Percentiles rank a stretch among this genome's conserved stretches.
These are phyloP conservation scores for Porogramme epimiltina DNA, from an alignment of 1,284 basidiomycete genomes.

Conservation along the genomic window DNA sequence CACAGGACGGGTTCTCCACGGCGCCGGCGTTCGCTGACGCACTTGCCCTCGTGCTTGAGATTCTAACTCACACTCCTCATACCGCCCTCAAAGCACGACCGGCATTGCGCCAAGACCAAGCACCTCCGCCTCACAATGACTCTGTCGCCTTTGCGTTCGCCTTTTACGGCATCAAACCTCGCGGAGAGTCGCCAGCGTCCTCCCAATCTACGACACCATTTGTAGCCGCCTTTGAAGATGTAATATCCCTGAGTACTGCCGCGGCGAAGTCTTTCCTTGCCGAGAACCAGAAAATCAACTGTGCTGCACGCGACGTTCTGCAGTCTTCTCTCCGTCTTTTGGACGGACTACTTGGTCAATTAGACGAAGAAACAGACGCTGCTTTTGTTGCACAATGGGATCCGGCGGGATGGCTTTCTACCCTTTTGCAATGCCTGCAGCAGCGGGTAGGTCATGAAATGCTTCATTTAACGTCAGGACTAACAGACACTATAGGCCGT, in stretches of 20 bases:
- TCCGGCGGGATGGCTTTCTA: conserved; percentile 55
- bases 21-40: conserved; percentile 43
- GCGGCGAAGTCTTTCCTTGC: conserved; percentile 44
- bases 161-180: conserved; percentile 55
- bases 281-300: conserved; percentile 24
- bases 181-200: conserved; percentile 8
- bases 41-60: conserved; percentile 54
- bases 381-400: conserved; percentile 52
- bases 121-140: conserved; percentile 33
- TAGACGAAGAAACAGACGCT: conserved; percentile 34
- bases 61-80: conserved; percentile 54
- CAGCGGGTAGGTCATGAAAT: conserved; percentile 44
- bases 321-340: conserved; percentile 52
- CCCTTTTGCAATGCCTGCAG: conserved; percentile 51
- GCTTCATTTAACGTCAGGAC: too few species aligned
- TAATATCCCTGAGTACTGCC: conserved; percentile 46
- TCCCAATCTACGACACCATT: conserved; percentile 50
- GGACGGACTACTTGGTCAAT: conserved; percentile 46
- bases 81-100: conserved; percentile 53
- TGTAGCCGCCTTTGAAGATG: conserved; percentile 54
- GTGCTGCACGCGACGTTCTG: conserved; percentile 47
- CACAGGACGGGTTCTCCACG: conserved; percentile 17
- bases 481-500: conserved; percentile 41
- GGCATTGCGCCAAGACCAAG: conserved; percentile 38
- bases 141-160: conserved; percentile 55